A percentile compares a stretch with the other conserved stretches of the same genome.
Conservation (phyloP, 176 grass and related monocot species). For the Thalia dealbata region DNA sequence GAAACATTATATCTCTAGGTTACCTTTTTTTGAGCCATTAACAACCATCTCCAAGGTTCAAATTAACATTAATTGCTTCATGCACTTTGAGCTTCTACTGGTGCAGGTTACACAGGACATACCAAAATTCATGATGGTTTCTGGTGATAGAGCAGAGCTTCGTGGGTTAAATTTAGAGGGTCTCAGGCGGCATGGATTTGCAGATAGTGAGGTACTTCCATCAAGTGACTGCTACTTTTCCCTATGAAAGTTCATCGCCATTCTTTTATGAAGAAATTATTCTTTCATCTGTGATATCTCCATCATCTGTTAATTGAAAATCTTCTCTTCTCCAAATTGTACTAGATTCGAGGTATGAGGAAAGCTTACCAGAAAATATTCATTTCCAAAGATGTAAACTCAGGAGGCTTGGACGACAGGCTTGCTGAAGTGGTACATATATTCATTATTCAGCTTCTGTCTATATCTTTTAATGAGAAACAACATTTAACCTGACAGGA, state of each 20-base stretch:
- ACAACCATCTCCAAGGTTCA: not conserved
- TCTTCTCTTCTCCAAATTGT: constrained; percentile 5
- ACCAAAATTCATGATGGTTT: constrained; percentile 81
- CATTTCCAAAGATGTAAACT: constrained; percentile 38
- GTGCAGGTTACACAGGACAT: constrained; percentile 79
- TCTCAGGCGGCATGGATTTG: constrained; percentile 59
- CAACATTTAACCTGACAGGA: constrained; percentile 30
- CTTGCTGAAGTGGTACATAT: constrained; percentile 58
- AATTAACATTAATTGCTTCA: constrained; percentile 1
- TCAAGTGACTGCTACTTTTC: not conserved
- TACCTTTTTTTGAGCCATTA: not conserved
- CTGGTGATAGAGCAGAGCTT: constrained; percentile 75
- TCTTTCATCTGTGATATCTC: not conserved
- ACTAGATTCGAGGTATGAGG: constrained; percentile 52
- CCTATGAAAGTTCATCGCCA: not conserved
- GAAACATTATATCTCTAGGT: not conserved
- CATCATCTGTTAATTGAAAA: not conserved
- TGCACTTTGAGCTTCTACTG: constrained; percentile 4
- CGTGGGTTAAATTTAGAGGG: constrained; percentile 81
- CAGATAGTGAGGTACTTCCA: constrained; percentile 42
- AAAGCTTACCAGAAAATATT: constrained; percentile 84
- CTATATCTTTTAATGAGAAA: constrained; percentile 18
- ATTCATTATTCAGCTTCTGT: not conserved
- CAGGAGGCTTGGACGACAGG: constrained; percentile 46
- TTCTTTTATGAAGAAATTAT: not conserved